These are phyloP conservation scores for Zygoascus bituminiphila DNA, from an alignment of 805 yeast genomes.

Conservation along the genomic window DNA sequence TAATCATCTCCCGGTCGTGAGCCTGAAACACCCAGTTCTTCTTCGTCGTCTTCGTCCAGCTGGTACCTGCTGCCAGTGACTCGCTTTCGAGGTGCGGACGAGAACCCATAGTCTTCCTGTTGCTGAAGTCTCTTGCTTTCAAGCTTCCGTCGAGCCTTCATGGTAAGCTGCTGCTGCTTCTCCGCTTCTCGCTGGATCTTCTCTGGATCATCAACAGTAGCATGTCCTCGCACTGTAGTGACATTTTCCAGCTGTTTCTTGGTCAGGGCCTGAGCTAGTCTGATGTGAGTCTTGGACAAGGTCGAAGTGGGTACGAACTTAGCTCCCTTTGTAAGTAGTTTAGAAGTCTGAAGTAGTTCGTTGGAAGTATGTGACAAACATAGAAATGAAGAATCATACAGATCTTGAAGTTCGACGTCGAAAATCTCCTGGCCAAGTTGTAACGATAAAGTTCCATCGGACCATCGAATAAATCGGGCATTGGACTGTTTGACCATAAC, in stretches of 20 bases:
- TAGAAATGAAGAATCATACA: constrained; percentile 62
- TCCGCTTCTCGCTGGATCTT: constrained; percentile 36
- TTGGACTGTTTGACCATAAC: constrained; percentile 74
- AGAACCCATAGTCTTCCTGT: constrained; percentile 18
- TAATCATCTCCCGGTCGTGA: constrained; percentile 22
- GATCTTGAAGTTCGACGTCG: constrained; percentile 55
- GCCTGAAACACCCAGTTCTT: constrained; percentile 11
- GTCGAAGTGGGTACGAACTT: constrained; percentile 87
- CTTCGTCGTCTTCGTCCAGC: constrained; percentile 14
- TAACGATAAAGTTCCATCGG: constrained; percentile 80
- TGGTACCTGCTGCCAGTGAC: constrained; percentile 3
- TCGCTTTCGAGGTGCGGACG: neutral
- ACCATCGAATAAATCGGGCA: constrained; percentile 87
- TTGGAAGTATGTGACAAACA: constrained; percentile 63
- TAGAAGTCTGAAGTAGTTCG: constrained; percentile 61
- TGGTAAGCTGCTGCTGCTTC: constrained; percentile 31
- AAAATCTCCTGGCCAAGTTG: constrained; percentile 83
- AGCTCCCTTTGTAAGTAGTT: constrained; percentile 54
- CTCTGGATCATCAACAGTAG: constrained; percentile 38
- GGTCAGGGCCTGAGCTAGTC: constrained; percentile 47
- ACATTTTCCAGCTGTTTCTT: constrained; percentile 23
- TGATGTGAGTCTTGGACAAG: constrained; percentile 71
- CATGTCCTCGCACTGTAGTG: constrained; percentile 29
- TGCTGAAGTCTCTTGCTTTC: constrained; percentile 30
- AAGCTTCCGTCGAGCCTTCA: constrained; percentile 34